phyloP scores from a whole-genome alignment of 352 stramenopile genomes.

The Pythium biforme region DNA sequence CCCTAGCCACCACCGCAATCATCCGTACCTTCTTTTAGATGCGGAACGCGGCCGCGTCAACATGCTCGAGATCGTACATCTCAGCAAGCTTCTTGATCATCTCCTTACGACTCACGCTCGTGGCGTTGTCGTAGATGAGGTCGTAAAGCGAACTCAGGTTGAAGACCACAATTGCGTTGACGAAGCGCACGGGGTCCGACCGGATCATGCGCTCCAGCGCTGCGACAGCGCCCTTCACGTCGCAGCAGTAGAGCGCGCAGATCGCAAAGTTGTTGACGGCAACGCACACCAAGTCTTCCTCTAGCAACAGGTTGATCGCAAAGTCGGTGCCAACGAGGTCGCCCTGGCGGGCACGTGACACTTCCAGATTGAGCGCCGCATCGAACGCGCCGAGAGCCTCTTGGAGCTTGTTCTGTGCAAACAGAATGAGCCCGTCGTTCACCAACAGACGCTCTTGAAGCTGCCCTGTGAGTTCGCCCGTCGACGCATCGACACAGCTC shows the following conservation, averaged over 20 bases:
- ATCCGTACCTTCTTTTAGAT: too few relatives aligned
- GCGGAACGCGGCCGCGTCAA: slow-evolving; percentile 63
- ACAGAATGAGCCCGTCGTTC: slow-evolving; percentile 73
- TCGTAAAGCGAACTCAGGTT: slow-evolving; percentile 85
- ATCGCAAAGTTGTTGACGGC: slow-evolving; percentile 84
- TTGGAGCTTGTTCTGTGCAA: slow-evolving; percentile 80
- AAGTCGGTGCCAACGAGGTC: neutral
- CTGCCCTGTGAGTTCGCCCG: slow-evolving; percentile 15
- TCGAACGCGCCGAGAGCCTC: slow-evolving; percentile 75
- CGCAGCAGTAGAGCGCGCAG: slow-evolving; percentile 78
- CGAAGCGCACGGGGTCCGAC: slow-evolving; percentile 61
- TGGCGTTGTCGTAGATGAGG: slow-evolving; percentile 71
- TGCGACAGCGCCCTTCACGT: slow-evolving; percentile 67
- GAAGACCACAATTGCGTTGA: slow-evolving; percentile 72
- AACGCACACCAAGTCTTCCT: slow-evolving; percentile 65
- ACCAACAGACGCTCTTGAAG: slow-evolving; percentile 56
- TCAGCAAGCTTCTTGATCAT: slow-evolving; percentile 82
- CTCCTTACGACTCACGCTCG: slow-evolving; percentile 75
- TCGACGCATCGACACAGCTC: slow-evolving; percentile 1
- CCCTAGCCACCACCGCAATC: too few relatives aligned
- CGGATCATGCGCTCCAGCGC: slow-evolving; percentile 74
- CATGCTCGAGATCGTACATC: slow-evolving; percentile 73
- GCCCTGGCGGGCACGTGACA: neutral
- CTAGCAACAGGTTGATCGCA: slow-evolving; percentile 48
- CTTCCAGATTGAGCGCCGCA: slow-evolving; percentile 52